Evolutionary conservation across 2,329 filamentous ascomycete species (phyloP).

Genomic region (Phialophora tarda): DNA sequence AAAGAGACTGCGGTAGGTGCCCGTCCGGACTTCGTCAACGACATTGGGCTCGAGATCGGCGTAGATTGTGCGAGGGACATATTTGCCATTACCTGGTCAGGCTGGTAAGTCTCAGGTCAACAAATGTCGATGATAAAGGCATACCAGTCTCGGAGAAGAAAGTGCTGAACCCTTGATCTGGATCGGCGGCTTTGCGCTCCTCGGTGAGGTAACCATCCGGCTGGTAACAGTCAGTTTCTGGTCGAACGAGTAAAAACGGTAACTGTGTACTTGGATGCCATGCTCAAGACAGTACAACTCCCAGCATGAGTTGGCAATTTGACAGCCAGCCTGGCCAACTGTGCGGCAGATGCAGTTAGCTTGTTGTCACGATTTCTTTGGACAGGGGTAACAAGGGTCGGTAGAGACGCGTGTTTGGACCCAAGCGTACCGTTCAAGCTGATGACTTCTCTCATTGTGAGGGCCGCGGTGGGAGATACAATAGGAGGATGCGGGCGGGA

Average conservation of each 20-base stretch:
- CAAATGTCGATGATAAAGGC: slow-evolving; percentile 38
- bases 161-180: slow-evolving; percentile 98
- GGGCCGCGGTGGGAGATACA: slow-evolving; percentile 14
- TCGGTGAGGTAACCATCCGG: slow-evolving; percentile 98
- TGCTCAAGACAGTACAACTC: slow-evolving; percentile 99
- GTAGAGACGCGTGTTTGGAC: slow-evolving; percentile 36
- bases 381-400: slow-evolving; percentile 30
- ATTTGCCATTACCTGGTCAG: slow-evolving; percentile 87
- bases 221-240: slow-evolving; percentile 57
- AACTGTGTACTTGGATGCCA: slow-evolving; percentile 84
- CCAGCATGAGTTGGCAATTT: slow-evolving; percentile 99
- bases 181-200: slow-evolving; percentile 90
- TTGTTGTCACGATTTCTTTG: slow-evolving; percentile 39
- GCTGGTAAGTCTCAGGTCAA: slow-evolving; percentile 16
- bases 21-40: slow-evolving; percentile 98
- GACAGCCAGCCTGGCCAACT: slow-evolving; percentile 99
- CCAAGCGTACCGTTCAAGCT: slow-evolving; percentile 89
- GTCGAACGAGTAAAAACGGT: slow-evolving; percentile 22
- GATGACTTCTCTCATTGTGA: slow-evolving; percentile 97
- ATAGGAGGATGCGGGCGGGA: slow-evolving; percentile 18
- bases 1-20: slow-evolving; percentile 94
- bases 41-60: slow-evolving; percentile 99
- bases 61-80: slow-evolving; percentile 98
- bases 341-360: slow-evolving; percentile 61
- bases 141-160: slow-evolving; percentile 99